Evolutionary conservation across 139 green algal genomes (phyloP), one percentile per base, ranked within the genome.

Genomic region (Volvox africanus): DNA sequence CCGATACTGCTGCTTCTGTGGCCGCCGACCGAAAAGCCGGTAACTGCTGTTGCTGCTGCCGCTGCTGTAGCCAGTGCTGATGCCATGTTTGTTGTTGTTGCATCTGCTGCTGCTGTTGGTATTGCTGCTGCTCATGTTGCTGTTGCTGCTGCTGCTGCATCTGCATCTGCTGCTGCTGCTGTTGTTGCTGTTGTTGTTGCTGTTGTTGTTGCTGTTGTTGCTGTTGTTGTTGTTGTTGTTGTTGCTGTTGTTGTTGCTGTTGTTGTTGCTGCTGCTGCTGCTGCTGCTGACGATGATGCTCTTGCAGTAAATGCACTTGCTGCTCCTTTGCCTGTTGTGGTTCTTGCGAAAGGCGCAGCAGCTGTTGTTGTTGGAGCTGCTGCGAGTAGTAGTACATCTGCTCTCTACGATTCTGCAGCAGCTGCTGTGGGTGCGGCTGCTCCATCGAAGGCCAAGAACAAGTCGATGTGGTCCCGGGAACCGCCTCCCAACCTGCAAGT

Each of bases 341-440:
- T 12, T 82, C 33, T 36, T 82, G 76, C 21, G 32, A 36, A 14
- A 28, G 32, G 2, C n/a, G 32, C 76, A 28, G 76, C 61, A 28
- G 76, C 24, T 82, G 76, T 61, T 82, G 76, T 32, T 82, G 76
- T 13, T 82, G 76, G 33, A 44, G 73, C 73, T 80, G 73, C 73
- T 32, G 73, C 73, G 32, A 19, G 26, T 36, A 32, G 26, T 35
- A 36, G 26, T 80, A 36, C 35, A 21, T n/a, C 24, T 36, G 73
- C 73, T 44, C 16, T 19, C 19, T n/a, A 44, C 26, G 26, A n/a
- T 35, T 19, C 16, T 80, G 73, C 73, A 44, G 73, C 73, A 35
- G 73, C 73, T 80, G 73, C 73, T 2, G 73, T 19, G 24, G 73
- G 16, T 2, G 73, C 26, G 24, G 73, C 28, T 80, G 73, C 24